Percentiles rank a stretch among this genome's conserved stretches.
These are phyloP conservation scores for Ramularia collo-cygni DNA, from an alignment of 2,329 filamentous ascomycete genomes.

Conservation along the genomic window DNA sequence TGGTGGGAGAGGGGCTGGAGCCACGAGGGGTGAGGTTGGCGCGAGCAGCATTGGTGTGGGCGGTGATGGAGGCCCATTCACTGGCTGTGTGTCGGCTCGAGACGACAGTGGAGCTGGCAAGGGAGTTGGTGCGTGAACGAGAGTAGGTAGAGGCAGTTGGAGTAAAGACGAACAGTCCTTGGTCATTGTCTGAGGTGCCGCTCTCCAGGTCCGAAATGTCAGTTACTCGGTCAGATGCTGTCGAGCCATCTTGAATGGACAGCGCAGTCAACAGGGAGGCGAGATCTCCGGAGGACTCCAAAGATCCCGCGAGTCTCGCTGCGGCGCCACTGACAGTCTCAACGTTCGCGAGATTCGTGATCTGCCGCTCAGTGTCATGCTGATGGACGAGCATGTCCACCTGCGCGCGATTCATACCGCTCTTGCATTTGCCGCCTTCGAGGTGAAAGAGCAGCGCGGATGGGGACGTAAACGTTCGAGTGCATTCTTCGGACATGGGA, in stretches of 20 bases:
- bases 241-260: no score
- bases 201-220: not conserved
- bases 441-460: conserved; percentile 14
- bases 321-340: not conserved
- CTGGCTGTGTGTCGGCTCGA: not conserved
- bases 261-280: no score
- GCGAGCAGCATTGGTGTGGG: not conserved
- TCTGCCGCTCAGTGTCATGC: conserved; percentile 11
- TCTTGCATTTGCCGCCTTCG: conserved; percentile 13
- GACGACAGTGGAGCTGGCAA: not conserved
- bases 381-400: conserved; percentile 11
- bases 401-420: conserved; percentile 14
- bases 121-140: conserved; percentile 2
- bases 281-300: no score
- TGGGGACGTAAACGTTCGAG: conserved; percentile 7
- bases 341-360: conserved; percentile 6
- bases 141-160: not conserved
- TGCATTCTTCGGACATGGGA: conserved; percentile 9
- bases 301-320: no score
- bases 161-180: conserved; percentile 1
- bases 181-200: not conserved
- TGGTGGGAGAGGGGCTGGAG: conserved; percentile 1
- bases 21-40: not conserved
- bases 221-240: not conserved
- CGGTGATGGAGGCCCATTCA: conserved; percentile 10